Conservation (phyloP, 352 stramenopile species). For the Globisporangium ultimum region DNA sequence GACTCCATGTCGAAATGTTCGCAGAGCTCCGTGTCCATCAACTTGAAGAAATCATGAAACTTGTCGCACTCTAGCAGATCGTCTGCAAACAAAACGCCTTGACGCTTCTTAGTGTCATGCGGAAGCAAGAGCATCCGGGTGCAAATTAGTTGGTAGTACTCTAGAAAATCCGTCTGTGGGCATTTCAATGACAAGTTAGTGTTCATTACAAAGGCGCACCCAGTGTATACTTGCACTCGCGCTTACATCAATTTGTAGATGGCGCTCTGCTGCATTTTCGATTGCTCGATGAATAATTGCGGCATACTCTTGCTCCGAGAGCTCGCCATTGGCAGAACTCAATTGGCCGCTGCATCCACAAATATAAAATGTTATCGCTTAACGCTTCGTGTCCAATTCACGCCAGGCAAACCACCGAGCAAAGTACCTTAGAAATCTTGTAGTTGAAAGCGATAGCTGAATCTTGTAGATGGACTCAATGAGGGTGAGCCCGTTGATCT, state of each 20-base stretch:
- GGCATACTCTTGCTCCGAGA: slow-evolving; percentile 30
- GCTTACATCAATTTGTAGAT: slow-evolving; percentile 27
- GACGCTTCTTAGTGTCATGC: slow-evolving; percentile 29
- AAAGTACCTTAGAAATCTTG: slow-evolving; percentile 8
- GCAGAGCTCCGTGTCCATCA: slow-evolving; percentile 28
- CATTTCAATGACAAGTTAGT: not conserved
- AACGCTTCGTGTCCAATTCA: too few relatives aligned
- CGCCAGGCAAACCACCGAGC: too few relatives aligned
- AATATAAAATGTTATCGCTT: too few relatives aligned
- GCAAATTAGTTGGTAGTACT: slow-evolving; percentile 67
- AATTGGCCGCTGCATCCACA: slow-evolving; percentile 10
- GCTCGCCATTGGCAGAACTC: slow-evolving; percentile 1
- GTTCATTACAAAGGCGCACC: too few relatives aligned
- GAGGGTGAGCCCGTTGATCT: slow-evolving; percentile 37
- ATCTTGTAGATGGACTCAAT: slow-evolving; percentile 47
- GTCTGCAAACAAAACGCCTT: slow-evolving; percentile 27
- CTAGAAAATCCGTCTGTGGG: slow-evolving; percentile 28
- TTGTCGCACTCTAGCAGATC: slow-evolving; percentile 29
- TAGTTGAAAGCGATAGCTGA: slow-evolving; percentile 29
- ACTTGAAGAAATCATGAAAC: slow-evolving; percentile 41
- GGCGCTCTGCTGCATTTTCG: slow-evolving; percentile 10
- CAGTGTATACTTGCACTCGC: not conserved
- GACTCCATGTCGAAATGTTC: slow-evolving; percentile 20
- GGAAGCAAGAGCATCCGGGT: slow-evolving; percentile 48
- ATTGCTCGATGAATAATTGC: slow-evolving; percentile 27